Conservation (phyloP, 345 rosid species). For the Citrus mangshanensis region DNA sequence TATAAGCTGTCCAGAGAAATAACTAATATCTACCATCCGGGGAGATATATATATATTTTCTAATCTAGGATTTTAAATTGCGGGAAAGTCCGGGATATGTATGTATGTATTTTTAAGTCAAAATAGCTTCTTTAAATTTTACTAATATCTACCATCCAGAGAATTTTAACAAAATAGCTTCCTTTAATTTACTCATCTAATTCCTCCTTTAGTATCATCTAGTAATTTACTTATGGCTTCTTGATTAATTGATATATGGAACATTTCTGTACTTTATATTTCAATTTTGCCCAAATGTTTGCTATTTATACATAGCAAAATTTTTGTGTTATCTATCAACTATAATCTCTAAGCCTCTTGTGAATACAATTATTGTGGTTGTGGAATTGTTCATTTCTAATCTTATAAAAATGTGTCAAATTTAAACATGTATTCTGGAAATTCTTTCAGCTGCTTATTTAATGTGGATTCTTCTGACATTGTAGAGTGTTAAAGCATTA, state of each 20-base stretch:
- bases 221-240: background rate
- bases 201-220: background rate
- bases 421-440: background rate
- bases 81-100: too few species aligned
- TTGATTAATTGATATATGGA: background rate
- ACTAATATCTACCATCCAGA: background rate
- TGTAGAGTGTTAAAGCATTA: constrained; percentile 76
- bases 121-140: background rate
- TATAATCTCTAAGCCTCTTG: background rate
- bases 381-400: background rate
- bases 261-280: background rate
- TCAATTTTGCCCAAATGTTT: background rate
- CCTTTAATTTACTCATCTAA: background rate
- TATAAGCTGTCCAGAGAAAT: background rate
- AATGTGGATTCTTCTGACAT: background rate
- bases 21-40: background rate
- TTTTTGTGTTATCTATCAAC: background rate
- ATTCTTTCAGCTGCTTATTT: background rate
- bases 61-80: too few species aligned
- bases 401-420: constrained; percentile 4
- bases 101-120: too few species aligned
- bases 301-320: background rate
- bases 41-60: background rate
- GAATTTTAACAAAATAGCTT: background rate
- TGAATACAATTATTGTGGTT: background rate